phyloP scores from a whole-genome alignment of 345 rosid genomes.

The Acer negundo region DNA sequence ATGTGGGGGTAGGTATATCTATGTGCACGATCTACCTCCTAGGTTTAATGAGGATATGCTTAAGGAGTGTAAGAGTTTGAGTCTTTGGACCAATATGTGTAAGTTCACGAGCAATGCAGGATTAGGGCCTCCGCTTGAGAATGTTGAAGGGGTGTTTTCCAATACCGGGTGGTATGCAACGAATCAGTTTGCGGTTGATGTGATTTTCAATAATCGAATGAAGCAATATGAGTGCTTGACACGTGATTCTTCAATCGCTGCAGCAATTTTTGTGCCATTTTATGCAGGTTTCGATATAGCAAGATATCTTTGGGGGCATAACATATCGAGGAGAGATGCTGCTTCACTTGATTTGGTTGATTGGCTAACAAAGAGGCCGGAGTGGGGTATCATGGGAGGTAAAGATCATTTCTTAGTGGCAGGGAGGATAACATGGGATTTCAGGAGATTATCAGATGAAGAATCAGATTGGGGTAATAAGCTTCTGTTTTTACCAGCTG shows the following conservation, averaged over 20 bases:
- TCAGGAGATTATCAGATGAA: constrained; percentile 71
- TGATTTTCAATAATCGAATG: constrained; percentile 81
- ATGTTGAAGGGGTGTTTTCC: constrained; percentile 76
- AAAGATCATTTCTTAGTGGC: constrained; percentile 92
- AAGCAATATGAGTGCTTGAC: constrained; percentile 89
- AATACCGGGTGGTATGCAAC: constrained; percentile 86
- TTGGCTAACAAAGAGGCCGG: constrained; percentile 84
- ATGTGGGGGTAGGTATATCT: constrained; percentile 81
- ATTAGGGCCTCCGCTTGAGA: constrained; percentile 81
- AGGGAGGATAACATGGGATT: constrained; percentile 94
- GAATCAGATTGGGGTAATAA: constrained; percentile 90
- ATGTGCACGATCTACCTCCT: constrained; percentile 74
- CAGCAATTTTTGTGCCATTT: constrained; percentile 85
- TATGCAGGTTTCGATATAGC: constrained; percentile 90
- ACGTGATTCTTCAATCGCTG: constrained; percentile 76
- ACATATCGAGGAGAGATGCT: constrained; percentile 71
- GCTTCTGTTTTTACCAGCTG: constrained; percentile 82
- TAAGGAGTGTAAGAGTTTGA: constrained; percentile 74
- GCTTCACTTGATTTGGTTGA: constrained; percentile 82
- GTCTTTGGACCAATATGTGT: constrained; percentile 94
- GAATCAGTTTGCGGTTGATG: constrained; percentile 86
- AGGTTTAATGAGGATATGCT: constrained; percentile 90
- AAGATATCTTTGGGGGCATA: constrained; percentile 82
- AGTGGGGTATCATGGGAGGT: constrained; percentile 85
- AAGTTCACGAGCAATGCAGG: constrained; percentile 80